Conservation (phyloP, 352 stramenopile genomes). For the Thalassiosira mediterranea region DNA sequence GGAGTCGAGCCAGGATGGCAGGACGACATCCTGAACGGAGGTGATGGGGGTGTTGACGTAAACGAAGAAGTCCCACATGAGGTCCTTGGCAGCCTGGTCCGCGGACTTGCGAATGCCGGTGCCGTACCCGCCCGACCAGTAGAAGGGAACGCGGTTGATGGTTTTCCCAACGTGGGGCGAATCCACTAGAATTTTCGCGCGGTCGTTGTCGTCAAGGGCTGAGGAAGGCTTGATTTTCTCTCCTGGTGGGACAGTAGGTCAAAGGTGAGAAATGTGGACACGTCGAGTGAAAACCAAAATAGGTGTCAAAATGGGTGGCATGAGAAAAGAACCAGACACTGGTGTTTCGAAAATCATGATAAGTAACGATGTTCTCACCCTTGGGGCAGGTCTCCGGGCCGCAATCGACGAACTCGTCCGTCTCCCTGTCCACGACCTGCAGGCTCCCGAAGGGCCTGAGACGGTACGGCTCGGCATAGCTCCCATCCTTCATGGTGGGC, state of each 20-base stretch:
- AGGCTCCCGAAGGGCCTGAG: constrained; percentile 41
- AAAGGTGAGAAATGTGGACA: too few relatives aligned
- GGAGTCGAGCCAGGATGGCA: constrained; percentile 43
- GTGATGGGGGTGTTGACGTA: constrained; percentile 53
- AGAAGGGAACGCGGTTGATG: constrained; percentile 57
- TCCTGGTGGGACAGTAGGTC: background rate
- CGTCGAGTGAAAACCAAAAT: too few relatives aligned
- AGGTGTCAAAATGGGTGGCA: too few relatives aligned
- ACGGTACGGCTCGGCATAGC: constrained; percentile 44
- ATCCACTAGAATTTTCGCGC: constrained; percentile 40
- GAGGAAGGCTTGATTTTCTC: constrained; percentile 27
- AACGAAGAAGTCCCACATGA: constrained; percentile 59
- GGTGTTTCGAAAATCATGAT: too few relatives aligned
- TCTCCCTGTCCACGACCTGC: constrained; percentile 33
- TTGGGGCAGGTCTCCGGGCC: constrained; percentile 37
- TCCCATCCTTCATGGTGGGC: constrained; percentile 40
- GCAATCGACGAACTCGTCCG: constrained; percentile 39
- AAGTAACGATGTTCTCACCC: too few relatives aligned
- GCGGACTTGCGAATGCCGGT: constrained; percentile 48
- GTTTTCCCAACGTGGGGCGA: constrained; percentile 40
- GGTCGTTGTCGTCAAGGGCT: constrained; percentile 28
- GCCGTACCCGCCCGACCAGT: constrained; percentile 53
- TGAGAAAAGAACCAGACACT: too few relatives aligned
- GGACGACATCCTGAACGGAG: constrained; percentile 41
- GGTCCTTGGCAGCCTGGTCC: constrained; percentile 29